Evolutionary conservation across 2,329 filamentous ascomycete genomes (phyloP).

Genomic region (Aspergillus persii): DNA sequence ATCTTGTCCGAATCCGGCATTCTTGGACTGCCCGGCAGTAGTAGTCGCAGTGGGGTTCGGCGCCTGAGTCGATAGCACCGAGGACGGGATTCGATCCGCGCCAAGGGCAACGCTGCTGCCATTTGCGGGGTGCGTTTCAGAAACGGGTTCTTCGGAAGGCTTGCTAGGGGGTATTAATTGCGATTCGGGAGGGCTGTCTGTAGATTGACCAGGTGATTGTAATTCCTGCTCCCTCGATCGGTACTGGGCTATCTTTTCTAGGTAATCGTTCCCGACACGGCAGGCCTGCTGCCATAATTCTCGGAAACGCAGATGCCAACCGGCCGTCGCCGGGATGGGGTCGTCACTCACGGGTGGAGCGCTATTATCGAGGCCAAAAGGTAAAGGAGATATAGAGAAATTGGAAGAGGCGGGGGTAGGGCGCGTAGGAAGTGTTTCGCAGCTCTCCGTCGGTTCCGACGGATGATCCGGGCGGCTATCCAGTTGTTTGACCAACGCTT

Average conservation of each 20-base stretch:
- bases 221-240: not conserved
- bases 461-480: conserved; percentile 27
- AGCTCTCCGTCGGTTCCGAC: conserved; percentile 20
- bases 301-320: conserved; percentile 3
- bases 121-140: not conserved
- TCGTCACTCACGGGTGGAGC: not conserved
- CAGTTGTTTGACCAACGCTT: conserved; percentile 29
- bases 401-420: conserved; percentile 14
- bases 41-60: conserved; percentile 10
- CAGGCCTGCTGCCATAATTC: conserved; percentile 36
- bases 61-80: conserved; percentile 2
- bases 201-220: not conserved
- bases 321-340: not conserved
- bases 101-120: not conserved
- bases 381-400: conserved; percentile 9
- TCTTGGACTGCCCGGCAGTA: conserved; percentile 23
- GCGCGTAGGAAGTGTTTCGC: conserved; percentile 5
- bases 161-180: not conserved
- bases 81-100: not conserved
- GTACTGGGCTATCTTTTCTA: conserved; percentile 10
- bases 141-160: not conserved
- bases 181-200: not conserved
- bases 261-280: conserved; percentile 15
- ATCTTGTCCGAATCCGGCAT: conserved; percentile 22
- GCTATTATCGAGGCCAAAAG: conserved; percentile 5